Base-by-base conservation (phyloP, 2,329 filamentous ascomycete species). In the Madurella fahalii region DNA sequence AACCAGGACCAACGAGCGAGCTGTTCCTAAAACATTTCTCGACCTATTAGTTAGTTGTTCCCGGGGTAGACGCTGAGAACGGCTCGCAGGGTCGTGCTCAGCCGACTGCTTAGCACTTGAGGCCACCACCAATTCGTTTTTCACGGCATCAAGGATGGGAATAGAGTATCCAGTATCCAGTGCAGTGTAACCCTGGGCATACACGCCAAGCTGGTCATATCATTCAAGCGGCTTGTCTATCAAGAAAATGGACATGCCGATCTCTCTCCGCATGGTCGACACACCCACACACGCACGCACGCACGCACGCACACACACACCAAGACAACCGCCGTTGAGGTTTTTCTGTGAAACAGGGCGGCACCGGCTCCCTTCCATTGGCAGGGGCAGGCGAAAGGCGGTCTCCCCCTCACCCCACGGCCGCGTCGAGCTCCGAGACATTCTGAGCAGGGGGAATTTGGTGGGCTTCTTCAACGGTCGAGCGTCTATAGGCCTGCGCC, bases 1-100 rank as follows among this genome's bases (percentile, higher is more conserved):
- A 87, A 64, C 84, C 90, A 75, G 91, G 91, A 58, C 93, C 13
- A 15, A 12, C 34, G 9, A 15, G 9, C 34, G 34, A 9, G 34
- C 11, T 37, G 34, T 12, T 34, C 31, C 7, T 34, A 34, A 34
- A 34, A 34, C 7, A 7, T 12, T 12, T 12, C 31, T 34, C 31
- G 31, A 12, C 34, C 34, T 7, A 25, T 25, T 7, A 25, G 25
- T 25, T 25, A 25, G 25, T 4, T 25, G 4, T 25, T 25, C 25
- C 25, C 25, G 25, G 13, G 34, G 13, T 4, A 4, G 34, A 15
- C 34, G 34, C 9, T 9, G 34, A 11, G 34, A 37, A 37, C 4
- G 4, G 34, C 9, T 37, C 34, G 34, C 4, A 37, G 11, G 34
- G 13, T 15, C 11, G 11, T 11, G 34, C 34, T 37, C 34, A 15